Percentiles rank a stretch among this genome's conserved stretches.
Evolutionary conservation across 768 basidiomycete genomes (phyloP).

Genomic region (Sporobolomyces phaffii): DNA sequence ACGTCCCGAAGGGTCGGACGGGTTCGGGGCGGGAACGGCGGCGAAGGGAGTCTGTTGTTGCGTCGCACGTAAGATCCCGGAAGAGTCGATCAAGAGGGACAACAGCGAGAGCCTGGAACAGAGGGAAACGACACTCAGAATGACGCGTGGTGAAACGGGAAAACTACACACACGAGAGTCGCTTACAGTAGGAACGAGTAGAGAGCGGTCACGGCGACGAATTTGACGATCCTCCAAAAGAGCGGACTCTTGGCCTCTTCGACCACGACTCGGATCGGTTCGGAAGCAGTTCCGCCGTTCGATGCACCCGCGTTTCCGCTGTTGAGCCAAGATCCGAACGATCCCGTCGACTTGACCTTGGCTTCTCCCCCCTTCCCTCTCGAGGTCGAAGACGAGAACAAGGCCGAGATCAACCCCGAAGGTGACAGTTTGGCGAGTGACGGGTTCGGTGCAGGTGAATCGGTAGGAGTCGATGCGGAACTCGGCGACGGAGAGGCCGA

Average conservation of each 20-base stretch:
- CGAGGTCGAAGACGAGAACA: slow-evolving; percentile 15
- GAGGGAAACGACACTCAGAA: background rate
- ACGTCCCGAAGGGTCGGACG: slow-evolving; percentile 45
- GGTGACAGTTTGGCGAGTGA: slow-evolving; percentile 40
- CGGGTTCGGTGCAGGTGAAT: background rate
- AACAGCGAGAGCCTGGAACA: slow-evolving; percentile 65
- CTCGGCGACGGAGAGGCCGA: background rate
- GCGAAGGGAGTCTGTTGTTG: slow-evolving; percentile 76
- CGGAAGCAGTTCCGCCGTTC: slow-evolving; percentile 51
- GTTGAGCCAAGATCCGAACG: slow-evolving; percentile 42
- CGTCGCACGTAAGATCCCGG: slow-evolving; percentile 78
- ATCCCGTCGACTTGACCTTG: slow-evolving; percentile 26
- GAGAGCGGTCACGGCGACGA: slow-evolving; percentile 25
- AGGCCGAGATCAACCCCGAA: slow-evolving; percentile 43
- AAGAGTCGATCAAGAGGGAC: slow-evolving; percentile 84
- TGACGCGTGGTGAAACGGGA: background rate
- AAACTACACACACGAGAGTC: slow-evolving; percentile 52
- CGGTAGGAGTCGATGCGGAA: background rate
- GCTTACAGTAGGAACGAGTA: slow-evolving; percentile 48
- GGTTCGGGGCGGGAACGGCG: slow-evolving; percentile 51
- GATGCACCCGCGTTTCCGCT: slow-evolving; percentile 28
- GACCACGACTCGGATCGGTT: slow-evolving; percentile 74
- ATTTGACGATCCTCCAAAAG: slow-evolving; percentile 23
- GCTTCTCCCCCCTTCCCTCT: slow-evolving; percentile 29
- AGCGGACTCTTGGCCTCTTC: slow-evolving; percentile 62